Evolutionary conservation across 192 early-diverging fungal species (phyloP), one percentile per base, ranked within the genome.

Genomic region (Rhizoclosmatium globosum): DNA sequence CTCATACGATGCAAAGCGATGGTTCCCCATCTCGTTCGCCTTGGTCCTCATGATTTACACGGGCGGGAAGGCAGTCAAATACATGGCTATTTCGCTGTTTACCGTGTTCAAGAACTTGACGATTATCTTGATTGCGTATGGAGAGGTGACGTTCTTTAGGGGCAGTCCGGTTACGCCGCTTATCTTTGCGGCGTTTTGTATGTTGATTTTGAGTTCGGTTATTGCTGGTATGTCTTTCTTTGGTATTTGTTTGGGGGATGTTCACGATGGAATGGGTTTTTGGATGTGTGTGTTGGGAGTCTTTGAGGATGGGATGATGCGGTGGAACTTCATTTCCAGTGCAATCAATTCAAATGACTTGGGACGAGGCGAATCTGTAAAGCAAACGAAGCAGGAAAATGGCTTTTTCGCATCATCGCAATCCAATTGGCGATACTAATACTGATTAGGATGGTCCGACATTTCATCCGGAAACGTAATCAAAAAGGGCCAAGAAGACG

Each of bases 61-160:
- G 11, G 98, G 97, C 66, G 94, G 94, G 65, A 97, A 97, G 82
- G 93, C 95, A 58, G 82, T 99, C 3, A 94, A 97, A 82, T 98
- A 91, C 82, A 88, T 99, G 47, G 89, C 93, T 71, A 96, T 99
- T 68, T 94, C 98, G 19, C 87, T 99, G 45, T 98, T 98, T 80
- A 99, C 98, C 31, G 92, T 99, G 75, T 99, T 99, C 88, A 99
- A 99, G 86, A 99, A 99, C 88, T 82, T 98, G 78, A 99, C 98
- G 53, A 99, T 99, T 79, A 97, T 99, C 80, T 83, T 96, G 23
- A 97, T 98, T 77, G 98, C 98, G 17, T 98, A 96, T 78, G 94
- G 92, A 59, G 98, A 99, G 83, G 92, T 92, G 17, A 85, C 89
- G 59, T 93, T 94, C 84, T 94, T 97, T 80, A 87, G 88, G n/a